A percentile compares a stretch with the other conserved stretches of the same genome.
These are phyloP conservation scores for Xylaria hypoxylon DNA, from an alignment of 2,329 filamentous ascomycete genomes.

Conservation along the genomic window DNA sequence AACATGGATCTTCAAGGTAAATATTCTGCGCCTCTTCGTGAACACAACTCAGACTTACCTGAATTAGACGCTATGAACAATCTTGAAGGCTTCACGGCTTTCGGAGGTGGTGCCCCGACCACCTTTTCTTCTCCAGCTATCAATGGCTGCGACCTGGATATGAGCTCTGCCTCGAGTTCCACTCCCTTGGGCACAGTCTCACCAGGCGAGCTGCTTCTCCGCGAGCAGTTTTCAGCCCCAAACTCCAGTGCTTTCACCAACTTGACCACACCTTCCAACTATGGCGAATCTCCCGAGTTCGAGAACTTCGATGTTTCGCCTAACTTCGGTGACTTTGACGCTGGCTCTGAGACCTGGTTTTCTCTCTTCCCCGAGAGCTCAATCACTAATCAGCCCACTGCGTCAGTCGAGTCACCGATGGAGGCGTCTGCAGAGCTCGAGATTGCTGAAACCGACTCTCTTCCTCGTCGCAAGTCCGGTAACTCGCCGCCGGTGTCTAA, in stretches of 20 bases:
- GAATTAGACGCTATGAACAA: constrained; percentile 65
- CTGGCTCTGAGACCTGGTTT: constrained; percentile 72
- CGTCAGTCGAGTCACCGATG: constrained; percentile 57
- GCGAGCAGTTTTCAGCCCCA: constrained; percentile 79
- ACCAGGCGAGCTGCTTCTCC: constrained; percentile 81
- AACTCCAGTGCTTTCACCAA: constrained; percentile 86
- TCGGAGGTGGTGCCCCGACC: constrained; percentile 63
- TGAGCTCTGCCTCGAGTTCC: constrained; percentile 60
- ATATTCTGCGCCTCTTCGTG: constrained; percentile 33
- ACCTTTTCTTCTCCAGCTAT: constrained; percentile 66
- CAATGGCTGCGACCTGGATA: constrained; percentile 63
- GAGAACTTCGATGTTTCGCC: constrained; percentile 83
- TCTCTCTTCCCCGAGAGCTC: constrained; percentile 73
- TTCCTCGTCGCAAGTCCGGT: constrained; percentile 61
- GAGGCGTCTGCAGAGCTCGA: constrained; percentile 63
- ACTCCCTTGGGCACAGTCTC: constrained; percentile 79
- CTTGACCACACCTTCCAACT: constrained; percentile 84
- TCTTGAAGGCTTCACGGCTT: constrained; percentile 68
- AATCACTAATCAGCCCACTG: constrained; percentile 42
- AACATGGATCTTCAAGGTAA: constrained; percentile 71
- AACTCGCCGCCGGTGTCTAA: constrained; percentile 59
- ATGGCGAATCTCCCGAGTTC: constrained; percentile 80
- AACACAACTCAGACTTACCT: constrained; percentile 50
- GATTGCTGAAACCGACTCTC: constrained; percentile 56
- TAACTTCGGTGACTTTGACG: constrained; percentile 72